phyloP scores from a whole-genome alignment of 768 basidiomycete genomes.

The Podaxis mareebaensis region DNA sequence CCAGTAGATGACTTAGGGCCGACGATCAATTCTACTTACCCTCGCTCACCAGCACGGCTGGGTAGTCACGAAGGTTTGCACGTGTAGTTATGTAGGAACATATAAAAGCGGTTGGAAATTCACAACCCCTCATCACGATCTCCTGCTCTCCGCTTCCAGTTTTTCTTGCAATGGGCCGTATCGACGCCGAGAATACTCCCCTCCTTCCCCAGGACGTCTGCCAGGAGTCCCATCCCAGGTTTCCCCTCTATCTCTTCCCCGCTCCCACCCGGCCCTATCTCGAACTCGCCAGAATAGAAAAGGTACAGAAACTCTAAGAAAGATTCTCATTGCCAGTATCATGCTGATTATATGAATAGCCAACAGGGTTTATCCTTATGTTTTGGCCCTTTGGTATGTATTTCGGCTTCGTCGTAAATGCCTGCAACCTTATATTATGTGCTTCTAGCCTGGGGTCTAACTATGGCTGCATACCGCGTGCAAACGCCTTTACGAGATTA shows the following conservation, averaged over 20 bases:
- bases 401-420: neutral
- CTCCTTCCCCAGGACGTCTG: conserved; percentile 25
- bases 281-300: conserved; percentile 51
- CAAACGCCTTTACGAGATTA: conserved; percentile 34
- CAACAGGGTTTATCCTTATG: conserved; percentile 50
- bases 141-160: conserved; percentile 2
- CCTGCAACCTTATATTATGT: neutral
- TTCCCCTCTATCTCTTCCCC: conserved; percentile 34
- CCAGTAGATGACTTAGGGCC: conserved; percentile 1
- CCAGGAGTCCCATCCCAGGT: conserved; percentile 24
- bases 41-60: conserved; percentile 3
- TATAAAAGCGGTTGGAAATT: conserved; percentile 19
- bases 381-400: conserved; percentile 53
- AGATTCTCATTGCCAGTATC: neutral
- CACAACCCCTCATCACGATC: conserved; percentile 11
- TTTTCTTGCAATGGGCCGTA: conserved; percentile 23
- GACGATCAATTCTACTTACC: conserved; percentile 8
- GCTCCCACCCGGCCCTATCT: conserved; percentile 39
- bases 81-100: conserved; percentile 18
- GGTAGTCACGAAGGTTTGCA: conserved; percentile 13
- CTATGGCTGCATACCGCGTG: conserved; percentile 46
- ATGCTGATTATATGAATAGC: conserved; percentile 28
- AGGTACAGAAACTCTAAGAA: conserved; percentile 30
- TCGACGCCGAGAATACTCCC: conserved; percentile 24
- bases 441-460: conserved; percentile 47